These are phyloP conservation scores for Chalciporus piperatoides DNA, from an alignment of 1,284 basidiomycete genomes.

Conservation along the genomic window DNA sequence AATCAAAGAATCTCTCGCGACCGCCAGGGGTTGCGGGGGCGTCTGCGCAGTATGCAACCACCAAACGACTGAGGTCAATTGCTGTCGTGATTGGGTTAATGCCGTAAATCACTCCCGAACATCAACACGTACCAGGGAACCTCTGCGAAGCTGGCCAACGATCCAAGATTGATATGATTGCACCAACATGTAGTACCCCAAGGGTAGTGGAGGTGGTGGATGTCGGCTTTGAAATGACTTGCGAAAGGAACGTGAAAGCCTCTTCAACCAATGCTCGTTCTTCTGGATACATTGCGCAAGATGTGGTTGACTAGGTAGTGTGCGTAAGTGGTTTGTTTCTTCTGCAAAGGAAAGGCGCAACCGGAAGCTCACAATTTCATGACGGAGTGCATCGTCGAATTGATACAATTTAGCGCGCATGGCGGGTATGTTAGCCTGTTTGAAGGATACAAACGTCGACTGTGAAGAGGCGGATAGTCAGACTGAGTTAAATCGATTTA, in stretches of 20 bases:
- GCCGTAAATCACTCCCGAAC: background rate
- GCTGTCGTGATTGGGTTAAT: constrained; percentile 44
- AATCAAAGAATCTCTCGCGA: constrained; percentile 53
- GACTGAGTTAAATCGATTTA: background rate
- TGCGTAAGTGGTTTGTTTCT: background rate
- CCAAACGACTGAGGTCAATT: constrained; percentile 81
- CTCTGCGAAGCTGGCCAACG: constrained; percentile 79
- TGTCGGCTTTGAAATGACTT: constrained; percentile 43
- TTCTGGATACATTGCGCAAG: constrained; percentile 64
- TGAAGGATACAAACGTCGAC: constrained; percentile 69
- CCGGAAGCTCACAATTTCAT: constrained; percentile 54
- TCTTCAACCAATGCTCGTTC: constrained; percentile 65
- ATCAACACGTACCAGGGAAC: constrained; percentile 67
- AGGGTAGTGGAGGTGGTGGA: constrained; percentile 34
- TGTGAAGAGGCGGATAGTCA: constrained; percentile 23
- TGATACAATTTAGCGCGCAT: constrained; percentile 84
- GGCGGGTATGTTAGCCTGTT: constrained; percentile 83
- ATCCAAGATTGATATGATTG: constrained; percentile 62
- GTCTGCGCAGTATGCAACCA: constrained; percentile 65
- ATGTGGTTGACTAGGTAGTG: constrained; percentile 54
- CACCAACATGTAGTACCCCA: constrained; percentile 53
- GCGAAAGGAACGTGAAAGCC: constrained; percentile 60
- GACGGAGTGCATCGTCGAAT: constrained; percentile 69
- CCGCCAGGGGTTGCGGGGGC: constrained; percentile 45
- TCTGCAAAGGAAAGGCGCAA: constrained; percentile 2